A percentile compares a stretch with the other conserved stretches of the same genome.
Evolutionary conservation across 2,329 filamentous ascomycete species (phyloP).

Genomic region (Cladosporium sp.): DNA sequence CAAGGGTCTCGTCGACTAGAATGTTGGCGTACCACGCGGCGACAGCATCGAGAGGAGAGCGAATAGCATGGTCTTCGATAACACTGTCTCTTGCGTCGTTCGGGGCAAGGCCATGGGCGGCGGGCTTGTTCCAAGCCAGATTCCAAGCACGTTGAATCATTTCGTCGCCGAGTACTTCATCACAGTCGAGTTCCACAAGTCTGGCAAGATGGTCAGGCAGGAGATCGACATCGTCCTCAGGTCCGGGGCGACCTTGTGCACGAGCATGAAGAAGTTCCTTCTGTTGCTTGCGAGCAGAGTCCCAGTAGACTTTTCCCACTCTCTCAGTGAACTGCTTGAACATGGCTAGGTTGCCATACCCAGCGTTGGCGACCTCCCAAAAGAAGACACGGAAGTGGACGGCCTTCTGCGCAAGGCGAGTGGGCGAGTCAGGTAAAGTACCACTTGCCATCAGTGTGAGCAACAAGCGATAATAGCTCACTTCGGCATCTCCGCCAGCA

Average conservation of each 20-base stretch:
- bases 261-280: conserved; percentile 37
- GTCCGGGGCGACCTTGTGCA: conserved; percentile 25
- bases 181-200: conserved; percentile 76
- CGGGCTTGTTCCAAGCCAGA: conserved; percentile 81
- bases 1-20: conserved; percentile 68
- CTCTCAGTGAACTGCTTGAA: conserved; percentile 71
- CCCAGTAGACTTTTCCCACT: conserved; percentile 76
- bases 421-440: conserved; percentile 80
- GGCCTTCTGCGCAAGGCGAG: conserved; percentile 85
- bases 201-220: conserved; percentile 75
- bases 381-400: conserved; percentile 87
- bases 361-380: conserved; percentile 71
- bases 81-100: conserved; percentile 79
- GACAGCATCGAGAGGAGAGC: conserved; percentile 84
- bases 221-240: conserved; percentile 55
- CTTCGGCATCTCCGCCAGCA: conserved; percentile 83
- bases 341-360: conserved; percentile 62
- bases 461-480: conserved; percentile 82
- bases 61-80: conserved; percentile 79
- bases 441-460: conserved; percentile 85
- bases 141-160: conserved; percentile 87
- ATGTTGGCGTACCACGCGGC: conserved; percentile 88
- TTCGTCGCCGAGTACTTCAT: conserved; percentile 73
- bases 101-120: conserved; percentile 63
- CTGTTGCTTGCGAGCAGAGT: conserved; percentile 69